Evolutionary conservation across 2,329 filamentous ascomycete species (phyloP), one percentile per base, ranked within the genome.

Genomic region (Daldinia sp.): DNA sequence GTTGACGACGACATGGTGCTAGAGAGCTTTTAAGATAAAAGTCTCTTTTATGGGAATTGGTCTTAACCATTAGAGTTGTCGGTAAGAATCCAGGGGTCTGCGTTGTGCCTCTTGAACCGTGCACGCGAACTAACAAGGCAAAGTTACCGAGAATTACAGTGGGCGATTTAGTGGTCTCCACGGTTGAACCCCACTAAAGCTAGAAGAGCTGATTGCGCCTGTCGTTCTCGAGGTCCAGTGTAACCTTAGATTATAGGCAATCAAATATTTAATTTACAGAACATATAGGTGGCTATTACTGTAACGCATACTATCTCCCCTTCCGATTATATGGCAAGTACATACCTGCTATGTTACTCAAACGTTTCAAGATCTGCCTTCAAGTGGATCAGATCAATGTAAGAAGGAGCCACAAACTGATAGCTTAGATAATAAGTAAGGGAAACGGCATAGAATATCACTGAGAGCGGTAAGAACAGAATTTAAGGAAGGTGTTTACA

Each of bases 1-100:
- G 70, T 72, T 51, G 77, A 75, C 6, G 83, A 82, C 53, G 83
- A 82, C 82, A 84, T 85, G 63, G 50, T 73, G 46, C 44, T 20
- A 39, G 51, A n/a, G 33, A 35, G 33, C 33, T 26, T 44, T 56
- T 65, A 63, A 42, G 15, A 4, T 13, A 46, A 41, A 41, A 35
- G 48, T 42, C 44, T 50, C 46, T 26, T 53, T 61, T 61, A 64
- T 55, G 58, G 53, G 20, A 54, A 61, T 61, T 61, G 68, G 58
- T 62, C 65, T 71, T 23, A 23, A 42, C 1, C 7, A 10, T 6
- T 35, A 35, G 37, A 71, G 60, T 70, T 23, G 69, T 70, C 53
- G 62, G 63, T 70, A 56, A 54, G 60, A 50, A 61, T 69, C 46
- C 46, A 65, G 65, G 67, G 65, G 60, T 67, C 65, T 35, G 20